A percentile compares a stretch with the other conserved stretches of the same genome.
Conservation (phyloP, 176 grass and related monocot genomes). For the Ensete ventricosum region DNA sequence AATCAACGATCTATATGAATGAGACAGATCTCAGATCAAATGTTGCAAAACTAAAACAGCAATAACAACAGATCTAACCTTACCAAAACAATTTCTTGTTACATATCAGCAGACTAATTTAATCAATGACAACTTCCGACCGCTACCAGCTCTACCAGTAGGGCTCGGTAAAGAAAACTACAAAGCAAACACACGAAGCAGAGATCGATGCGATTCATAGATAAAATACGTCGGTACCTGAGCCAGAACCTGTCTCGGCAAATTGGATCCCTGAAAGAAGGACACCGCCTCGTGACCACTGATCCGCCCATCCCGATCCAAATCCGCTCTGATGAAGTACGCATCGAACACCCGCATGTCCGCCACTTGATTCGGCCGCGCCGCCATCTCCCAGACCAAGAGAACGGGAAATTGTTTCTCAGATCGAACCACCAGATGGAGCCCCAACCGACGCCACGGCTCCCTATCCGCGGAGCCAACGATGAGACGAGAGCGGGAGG, state of each 20-base stretch:
- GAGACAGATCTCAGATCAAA: neutral
- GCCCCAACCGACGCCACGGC: neutral
- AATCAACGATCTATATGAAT: neutral
- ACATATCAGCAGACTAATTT: neutral
- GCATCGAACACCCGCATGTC: slow-evolving; percentile 74
- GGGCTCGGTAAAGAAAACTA: neutral
- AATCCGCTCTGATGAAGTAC: slow-evolving; percentile 84
- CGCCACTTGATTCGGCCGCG: slow-evolving; percentile 15
- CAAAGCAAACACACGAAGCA: neutral
- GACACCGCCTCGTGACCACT: slow-evolving; percentile 80
- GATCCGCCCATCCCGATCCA: slow-evolving; percentile 94
- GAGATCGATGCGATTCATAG: neutral
- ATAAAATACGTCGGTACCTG: slow-evolving; percentile 45
- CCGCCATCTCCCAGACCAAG: neutral
- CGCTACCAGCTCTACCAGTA: neutral
- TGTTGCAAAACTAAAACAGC: neutral
- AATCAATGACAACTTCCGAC: neutral
- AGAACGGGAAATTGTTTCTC: neutral
- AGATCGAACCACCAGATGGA: neutral
- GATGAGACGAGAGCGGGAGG: neutral
- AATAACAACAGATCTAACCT: neutral
- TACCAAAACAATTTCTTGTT: neutral
- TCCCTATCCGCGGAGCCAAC: neutral
- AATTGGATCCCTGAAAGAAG: slow-evolving; percentile 84
- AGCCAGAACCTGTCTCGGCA: slow-evolving; percentile 78